phyloP scores from a whole-genome alignment of 345 rosid genomes.

The Pelargonium nanum region DNA sequence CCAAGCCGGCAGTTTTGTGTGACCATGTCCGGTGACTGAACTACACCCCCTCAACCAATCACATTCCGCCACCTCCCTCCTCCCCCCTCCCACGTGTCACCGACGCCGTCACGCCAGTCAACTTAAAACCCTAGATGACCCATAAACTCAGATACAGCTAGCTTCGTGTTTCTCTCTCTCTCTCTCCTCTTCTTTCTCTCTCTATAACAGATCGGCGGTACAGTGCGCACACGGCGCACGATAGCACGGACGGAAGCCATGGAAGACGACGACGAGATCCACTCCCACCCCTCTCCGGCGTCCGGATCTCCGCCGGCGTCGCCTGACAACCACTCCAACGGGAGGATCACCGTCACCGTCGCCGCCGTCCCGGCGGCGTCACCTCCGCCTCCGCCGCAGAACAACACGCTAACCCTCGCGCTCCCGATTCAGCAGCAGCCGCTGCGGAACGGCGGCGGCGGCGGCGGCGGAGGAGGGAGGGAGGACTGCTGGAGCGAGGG shows the following conservation, averaged over 20 bases:
- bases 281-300: constrained; percentile 28
- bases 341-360: constrained; percentile 37
- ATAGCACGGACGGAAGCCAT: constrained; percentile 25
- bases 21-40: no score
- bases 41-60: no score
- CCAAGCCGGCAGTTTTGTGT: no score
- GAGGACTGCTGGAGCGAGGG: constrained; percentile 98
- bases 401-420: constrained; percentile 28
- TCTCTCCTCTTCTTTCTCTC: constrained; percentile 13
- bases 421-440: constrained; percentile 26
- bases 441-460: constrained; percentile 15
- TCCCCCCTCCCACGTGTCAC: constrained; percentile 16
- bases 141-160: neutral
- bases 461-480: constrained; percentile 49
- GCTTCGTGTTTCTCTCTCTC: neutral
- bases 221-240: neutral
- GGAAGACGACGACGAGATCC: constrained; percentile 60
- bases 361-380: constrained; percentile 29
- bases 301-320: constrained; percentile 23
- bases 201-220: neutral
- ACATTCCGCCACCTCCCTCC: no score
- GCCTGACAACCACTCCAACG: constrained; percentile 23
- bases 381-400: constrained; percentile 14
- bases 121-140: neutral
- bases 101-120: constrained; percentile 40